A percentile compares a stretch with the other conserved stretches of the same genome.
Evolutionary conservation across 23 red algal species (phyloP).

Genomic region (Agarophyton chilense): DNA sequence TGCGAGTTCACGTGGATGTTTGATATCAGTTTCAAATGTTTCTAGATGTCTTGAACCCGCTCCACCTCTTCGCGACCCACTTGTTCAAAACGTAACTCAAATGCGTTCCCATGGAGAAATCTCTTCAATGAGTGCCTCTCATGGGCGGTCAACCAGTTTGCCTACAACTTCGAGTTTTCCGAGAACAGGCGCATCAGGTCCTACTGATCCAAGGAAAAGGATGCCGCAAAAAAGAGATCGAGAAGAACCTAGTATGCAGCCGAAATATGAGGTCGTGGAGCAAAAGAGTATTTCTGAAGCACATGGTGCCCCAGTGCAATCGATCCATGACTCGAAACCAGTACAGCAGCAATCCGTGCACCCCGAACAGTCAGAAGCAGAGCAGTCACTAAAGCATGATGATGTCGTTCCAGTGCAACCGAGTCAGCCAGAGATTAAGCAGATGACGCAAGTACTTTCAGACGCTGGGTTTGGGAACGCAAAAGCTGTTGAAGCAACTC

Average conservation of each 20-base stretch:
- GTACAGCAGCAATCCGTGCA: background rate
- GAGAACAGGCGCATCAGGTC: background rate
- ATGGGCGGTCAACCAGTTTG: background rate
- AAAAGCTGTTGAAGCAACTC: slow-evolving; percentile 37
- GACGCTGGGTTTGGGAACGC: slow-evolving; percentile 49
- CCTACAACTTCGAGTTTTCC: background rate
- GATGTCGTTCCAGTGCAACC: slow-evolving; percentile 19
- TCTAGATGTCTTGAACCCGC: slow-evolving; percentile 28
- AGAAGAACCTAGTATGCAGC: background rate
- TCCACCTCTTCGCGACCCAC: background rate
- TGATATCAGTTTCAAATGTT: slow-evolving; percentile 67
- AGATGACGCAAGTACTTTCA: slow-evolving; percentile 40
- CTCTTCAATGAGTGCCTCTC: background rate
- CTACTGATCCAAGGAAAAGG: slow-evolving; percentile 7
- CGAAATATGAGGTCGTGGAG: background rate
- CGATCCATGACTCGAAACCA: background rate
- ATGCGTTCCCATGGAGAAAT: background rate
- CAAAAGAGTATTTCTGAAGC: background rate
- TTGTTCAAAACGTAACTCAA: background rate
- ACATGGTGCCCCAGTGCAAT: background rate
- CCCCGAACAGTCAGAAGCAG: background rate
- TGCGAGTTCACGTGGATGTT: slow-evolving; percentile 65
- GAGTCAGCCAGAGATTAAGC: slow-evolving; percentile 27
- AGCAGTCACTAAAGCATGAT: background rate
- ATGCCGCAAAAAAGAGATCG: background rate